A percentile compares a stretch with the other conserved stretches of the same genome.
These are phyloP conservation scores for Stereum hirsutum DNA, from an alignment of 1,284 basidiomycete genomes.

Conservation along the genomic window DNA sequence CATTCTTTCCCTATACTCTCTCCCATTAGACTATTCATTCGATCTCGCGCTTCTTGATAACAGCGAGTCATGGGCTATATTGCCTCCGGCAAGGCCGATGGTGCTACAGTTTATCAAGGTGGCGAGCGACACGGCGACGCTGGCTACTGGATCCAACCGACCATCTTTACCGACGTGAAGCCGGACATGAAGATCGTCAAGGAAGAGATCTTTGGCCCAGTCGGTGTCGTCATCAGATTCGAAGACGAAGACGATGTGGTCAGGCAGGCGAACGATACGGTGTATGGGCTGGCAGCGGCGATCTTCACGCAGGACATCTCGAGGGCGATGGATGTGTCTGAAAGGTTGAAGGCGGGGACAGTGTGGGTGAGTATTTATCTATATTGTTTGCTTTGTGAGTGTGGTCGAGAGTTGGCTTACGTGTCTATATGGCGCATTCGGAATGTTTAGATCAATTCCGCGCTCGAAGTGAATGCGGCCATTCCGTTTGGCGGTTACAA, in stretches of 20 bases:
- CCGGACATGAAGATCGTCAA: conserved; percentile 80
- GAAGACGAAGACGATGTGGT: conserved; percentile 57
- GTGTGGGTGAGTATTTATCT: too few species aligned
- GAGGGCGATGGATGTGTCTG: conserved; percentile 66
- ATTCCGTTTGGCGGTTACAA: conserved; percentile 90
- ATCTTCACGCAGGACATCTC: conserved; percentile 80
- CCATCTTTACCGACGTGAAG: conserved; percentile 76
- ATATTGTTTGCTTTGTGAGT: too few species aligned
- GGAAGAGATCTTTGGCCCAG: conserved; percentile 92
- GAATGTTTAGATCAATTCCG: conserved; percentile 78
- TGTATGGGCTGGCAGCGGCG: conserved; percentile 79
- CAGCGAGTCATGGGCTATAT: conserved; percentile 86
- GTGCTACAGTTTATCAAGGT: conserved; percentile 76
- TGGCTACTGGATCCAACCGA: conserved; percentile 76
- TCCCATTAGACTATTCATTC: conserved; percentile 22
- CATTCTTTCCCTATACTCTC: too few species aligned
- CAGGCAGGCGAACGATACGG: conserved; percentile 74
- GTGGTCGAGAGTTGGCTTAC: too few species aligned
- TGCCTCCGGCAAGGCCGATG: conserved; percentile 73
- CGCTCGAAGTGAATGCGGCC: conserved; percentile 54
- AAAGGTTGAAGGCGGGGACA: conserved; percentile 78
- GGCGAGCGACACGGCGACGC: conserved; percentile 69
- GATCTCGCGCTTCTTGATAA: too few species aligned
- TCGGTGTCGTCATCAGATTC: conserved; percentile 70
- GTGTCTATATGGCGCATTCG: too few species aligned